These are phyloP conservation scores for Umbelopsis vinacea DNA, from an alignment of 192 early-diverging fungal species.

Conservation along the genomic window DNA sequence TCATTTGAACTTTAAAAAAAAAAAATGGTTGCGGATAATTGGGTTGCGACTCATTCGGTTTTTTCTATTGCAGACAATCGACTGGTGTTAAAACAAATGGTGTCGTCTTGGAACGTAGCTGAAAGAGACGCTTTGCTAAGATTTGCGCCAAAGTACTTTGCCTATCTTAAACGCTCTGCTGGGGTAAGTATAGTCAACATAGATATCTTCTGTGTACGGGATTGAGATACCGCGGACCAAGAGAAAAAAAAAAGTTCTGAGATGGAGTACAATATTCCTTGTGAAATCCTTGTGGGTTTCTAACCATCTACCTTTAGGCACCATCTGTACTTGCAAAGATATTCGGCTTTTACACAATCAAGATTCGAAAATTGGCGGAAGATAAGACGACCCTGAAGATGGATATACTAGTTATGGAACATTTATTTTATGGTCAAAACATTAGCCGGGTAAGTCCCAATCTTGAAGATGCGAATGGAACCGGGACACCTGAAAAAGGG, in stretches of 20 bases:
- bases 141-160: conserved; percentile 93
- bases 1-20: not conserved
- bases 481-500: too few relatives aligned
- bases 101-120: conserved; percentile 68
- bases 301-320: conserved; percentile 30
- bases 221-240: too few relatives aligned
- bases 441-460: conserved; percentile 63
- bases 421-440: conserved; percentile 80
- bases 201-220: too few relatives aligned
- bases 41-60: not conserved
- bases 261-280: too few relatives aligned
- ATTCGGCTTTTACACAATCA: conserved; percentile 88
- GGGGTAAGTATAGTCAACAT: conserved; percentile 23
- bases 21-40: not conserved
- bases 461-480: conserved; percentile 27
- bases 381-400: conserved; percentile 73
- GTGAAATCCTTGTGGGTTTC: conserved; percentile 1
- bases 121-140: conserved; percentile 85
- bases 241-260: too few relatives aligned
- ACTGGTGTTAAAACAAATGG: conserved; percentile 87
- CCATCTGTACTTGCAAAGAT: conserved; percentile 85
- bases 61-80: conserved; percentile 69
- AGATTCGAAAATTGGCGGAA: conserved; percentile 73
- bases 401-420: conserved; percentile 94
- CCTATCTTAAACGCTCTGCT: conserved; percentile 71